Percentiles rank a stretch among this genome's conserved stretches.
Evolutionary conservation across 352 stramenopile genomes (phyloP).

Genomic region (Pythium coloratum): DNA sequence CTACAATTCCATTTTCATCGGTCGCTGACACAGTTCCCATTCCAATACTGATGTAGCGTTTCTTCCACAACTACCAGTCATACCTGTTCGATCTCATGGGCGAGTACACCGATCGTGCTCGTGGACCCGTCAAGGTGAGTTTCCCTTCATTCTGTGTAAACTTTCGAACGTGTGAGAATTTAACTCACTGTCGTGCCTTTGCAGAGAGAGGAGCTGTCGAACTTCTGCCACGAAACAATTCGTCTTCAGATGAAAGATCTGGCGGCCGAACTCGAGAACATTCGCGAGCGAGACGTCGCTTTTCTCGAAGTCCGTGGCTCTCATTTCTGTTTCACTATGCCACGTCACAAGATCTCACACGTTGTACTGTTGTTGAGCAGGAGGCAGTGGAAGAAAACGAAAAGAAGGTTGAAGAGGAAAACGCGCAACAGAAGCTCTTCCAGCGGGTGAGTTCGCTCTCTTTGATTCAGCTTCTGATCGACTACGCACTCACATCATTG

Average conservation of each 20-base stretch:
- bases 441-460: constrained; percentile 32
- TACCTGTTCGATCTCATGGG: constrained; percentile 71
- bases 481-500: no score
- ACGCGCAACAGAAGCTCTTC: constrained; percentile 57
- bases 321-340: background rate
- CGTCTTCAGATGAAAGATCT: constrained; percentile 51
- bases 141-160: background rate
- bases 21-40: background rate
- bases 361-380: constrained; percentile 13
- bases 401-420: constrained; percentile 48
- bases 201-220: constrained; percentile 64
- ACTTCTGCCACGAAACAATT: constrained; percentile 65
- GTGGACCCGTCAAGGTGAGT: constrained; percentile 58
- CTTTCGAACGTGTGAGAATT: background rate
- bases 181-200: background rate
- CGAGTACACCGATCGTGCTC: constrained; percentile 64
- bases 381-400: constrained; percentile 62
- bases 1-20: background rate
- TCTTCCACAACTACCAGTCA: constrained; percentile 73
- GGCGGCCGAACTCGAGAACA: constrained; percentile 57
- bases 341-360: background rate
- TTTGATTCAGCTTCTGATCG: no score
- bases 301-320: constrained; percentile 21
- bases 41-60: constrained; percentile 38
- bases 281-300: constrained; percentile 53